phyloP scores from a whole-genome alignment of 257 asterid species.

The Eustoma russellianum region DNA sequence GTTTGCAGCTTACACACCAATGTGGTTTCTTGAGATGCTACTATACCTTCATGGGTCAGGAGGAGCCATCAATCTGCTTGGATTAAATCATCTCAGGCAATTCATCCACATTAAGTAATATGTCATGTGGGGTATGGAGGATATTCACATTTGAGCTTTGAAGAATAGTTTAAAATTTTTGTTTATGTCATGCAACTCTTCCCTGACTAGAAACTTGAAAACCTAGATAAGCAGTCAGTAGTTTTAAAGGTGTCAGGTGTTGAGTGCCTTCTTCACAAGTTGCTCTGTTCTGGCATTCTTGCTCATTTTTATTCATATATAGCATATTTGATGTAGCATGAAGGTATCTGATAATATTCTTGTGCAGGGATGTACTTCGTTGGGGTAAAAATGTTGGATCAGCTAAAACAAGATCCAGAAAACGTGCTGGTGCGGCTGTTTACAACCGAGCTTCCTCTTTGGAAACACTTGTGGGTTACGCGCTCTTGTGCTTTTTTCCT shows the following conservation, averaged over 20 bases:
- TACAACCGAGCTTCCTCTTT: conserved; percentile 93
- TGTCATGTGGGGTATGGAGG: no score
- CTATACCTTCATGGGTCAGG: no score
- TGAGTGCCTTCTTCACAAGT: background rate
- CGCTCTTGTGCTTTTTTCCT: background rate
- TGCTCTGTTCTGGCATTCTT: background rate
- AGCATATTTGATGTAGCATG: background rate
- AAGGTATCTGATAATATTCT: conserved; percentile 11
- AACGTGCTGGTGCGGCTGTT: conserved; percentile 94
- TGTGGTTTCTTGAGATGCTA: no score
- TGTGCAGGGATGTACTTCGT: conserved; percentile 76
- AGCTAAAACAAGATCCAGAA: conserved; percentile 75
- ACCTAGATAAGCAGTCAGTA: background rate
- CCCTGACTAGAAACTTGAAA: background rate
- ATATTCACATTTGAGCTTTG: no score
- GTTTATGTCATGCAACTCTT: no score
- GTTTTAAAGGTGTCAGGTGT: background rate
- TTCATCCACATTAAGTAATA: no score
- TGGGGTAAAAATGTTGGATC: conserved; percentile 94
- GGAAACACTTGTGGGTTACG: conserved; percentile 72
- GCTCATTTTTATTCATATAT: background rate
- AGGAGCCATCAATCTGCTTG: no score
- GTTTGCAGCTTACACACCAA: no score
- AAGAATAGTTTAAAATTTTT: no score
- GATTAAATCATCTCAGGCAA: no score